These are phyloP conservation scores for Alternaria alternata DNA, from an alignment of 2,329 filamentous ascomycete genomes.

Conservation along the genomic window DNA sequence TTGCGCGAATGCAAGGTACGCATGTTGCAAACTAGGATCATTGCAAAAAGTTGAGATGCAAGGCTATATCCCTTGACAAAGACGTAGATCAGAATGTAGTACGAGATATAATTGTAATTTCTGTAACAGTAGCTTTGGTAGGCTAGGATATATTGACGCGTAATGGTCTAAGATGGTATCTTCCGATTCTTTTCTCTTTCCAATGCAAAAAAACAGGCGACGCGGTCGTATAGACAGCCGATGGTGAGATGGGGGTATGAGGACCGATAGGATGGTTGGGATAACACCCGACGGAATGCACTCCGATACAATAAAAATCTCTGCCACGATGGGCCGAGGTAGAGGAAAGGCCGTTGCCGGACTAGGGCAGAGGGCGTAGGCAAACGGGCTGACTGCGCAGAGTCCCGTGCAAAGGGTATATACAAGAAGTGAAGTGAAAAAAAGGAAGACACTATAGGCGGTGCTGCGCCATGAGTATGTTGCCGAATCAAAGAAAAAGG, in stretches of 20 bases:
- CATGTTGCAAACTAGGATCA: not conserved
- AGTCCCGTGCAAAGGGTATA: constrained; percentile 13
- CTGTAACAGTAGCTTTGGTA: not conserved
- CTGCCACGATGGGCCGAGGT: not conserved
- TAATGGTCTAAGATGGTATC: constrained; percentile 19
- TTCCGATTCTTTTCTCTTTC: constrained; percentile 8
- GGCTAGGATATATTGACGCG: constrained; percentile 8
- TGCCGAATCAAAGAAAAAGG: not conserved
- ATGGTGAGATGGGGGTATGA: not conserved
- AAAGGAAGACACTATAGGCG: constrained; percentile 17
- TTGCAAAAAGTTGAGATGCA: not conserved
- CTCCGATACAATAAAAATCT: constrained; percentile 4
- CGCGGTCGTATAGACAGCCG: not conserved
- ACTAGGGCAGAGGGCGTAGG: constrained; percentile 7
- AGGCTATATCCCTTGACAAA: no score
- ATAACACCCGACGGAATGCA: not conserved
- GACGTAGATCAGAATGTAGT: not conserved
- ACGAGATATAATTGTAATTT: not conserved
- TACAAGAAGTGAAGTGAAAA: constrained; percentile 19
- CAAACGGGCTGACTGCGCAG: constrained; percentile 1
- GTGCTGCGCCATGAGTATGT: constrained; percentile 11
- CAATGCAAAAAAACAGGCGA: not conserved
- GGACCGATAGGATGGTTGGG: not conserved
- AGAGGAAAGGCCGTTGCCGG: constrained; percentile 2
- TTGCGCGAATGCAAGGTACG: constrained; percentile 6